Conservation (phyloP, 2,329 filamentous ascomycete species). For the Diaporthe helianthi region DNA sequence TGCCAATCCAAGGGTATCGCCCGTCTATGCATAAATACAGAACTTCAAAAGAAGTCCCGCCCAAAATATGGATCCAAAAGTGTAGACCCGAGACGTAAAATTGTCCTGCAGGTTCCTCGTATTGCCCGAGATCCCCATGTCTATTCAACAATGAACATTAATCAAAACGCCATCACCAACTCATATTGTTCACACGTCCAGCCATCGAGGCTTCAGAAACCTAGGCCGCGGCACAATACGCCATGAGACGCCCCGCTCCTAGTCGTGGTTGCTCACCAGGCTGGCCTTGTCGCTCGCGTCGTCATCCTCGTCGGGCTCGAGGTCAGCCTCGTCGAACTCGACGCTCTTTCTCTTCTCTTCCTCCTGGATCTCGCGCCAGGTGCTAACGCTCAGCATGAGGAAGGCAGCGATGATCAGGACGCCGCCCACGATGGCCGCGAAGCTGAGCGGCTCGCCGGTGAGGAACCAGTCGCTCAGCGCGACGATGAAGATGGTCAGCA, state of each 20-base stretch:
- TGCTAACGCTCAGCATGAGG: slow-evolving; percentile 85
- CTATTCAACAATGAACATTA: neutral
- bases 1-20: slow-evolving; percentile 23
- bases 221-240: neutral
- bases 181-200: neutral
- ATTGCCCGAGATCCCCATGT: neutral
- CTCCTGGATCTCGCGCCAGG: slow-evolving; percentile 91
- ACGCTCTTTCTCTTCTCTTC: slow-evolving; percentile 69
- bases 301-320: slow-evolving; percentile 47
- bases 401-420: slow-evolving; percentile 89
- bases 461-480: slow-evolving; percentile 89
- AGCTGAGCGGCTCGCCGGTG: slow-evolving; percentile 77
- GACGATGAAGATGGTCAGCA: slow-evolving; percentile 96
- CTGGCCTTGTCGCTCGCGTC: slow-evolving; percentile 38
- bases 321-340: slow-evolving; percentile 55
- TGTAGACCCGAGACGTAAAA: slow-evolving; percentile 3
- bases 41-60: neutral
- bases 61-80: neutral
- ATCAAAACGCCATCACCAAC: slow-evolving; percentile 3
- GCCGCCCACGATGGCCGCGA: slow-evolving; percentile 81
- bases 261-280: slow-evolving; percentile 28
- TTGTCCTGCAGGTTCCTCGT: slow-evolving; percentile 3
- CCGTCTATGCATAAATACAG: neutral
- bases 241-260: neutral
- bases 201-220: neutral